Evolutionary conservation across 345 rosid genomes (phyloP), one percentile per base, ranked within the genome.

Genomic region (Nephelium lappaceum): DNA sequence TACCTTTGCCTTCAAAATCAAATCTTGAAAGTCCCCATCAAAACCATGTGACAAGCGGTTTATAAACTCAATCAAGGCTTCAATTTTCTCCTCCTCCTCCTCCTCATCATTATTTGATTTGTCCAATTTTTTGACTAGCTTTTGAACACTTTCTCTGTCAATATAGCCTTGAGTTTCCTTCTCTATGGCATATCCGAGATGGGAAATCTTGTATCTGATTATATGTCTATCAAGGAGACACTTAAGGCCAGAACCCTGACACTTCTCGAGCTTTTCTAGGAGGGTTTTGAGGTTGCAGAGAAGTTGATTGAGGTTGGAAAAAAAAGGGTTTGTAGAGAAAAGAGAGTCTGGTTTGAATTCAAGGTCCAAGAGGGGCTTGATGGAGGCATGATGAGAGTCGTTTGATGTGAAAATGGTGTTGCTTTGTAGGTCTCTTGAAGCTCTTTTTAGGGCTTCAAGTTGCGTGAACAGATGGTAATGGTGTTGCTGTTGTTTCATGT

Each of bases 1-100:
- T 5, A 85, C 84, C 80, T 80, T 89, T 5, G 85, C 84, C 72
- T 67, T 85, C 73, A 87, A 76, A 69, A 91, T 58, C 83, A 89
- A 47, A 42, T 89, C 90, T 66, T 91, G 94, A 60, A 87, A 84
- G 6, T 85, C 84, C 7, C 84, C 61, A 71, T 87, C 89, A 67
- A 91, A 91, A 15, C 92, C 94, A 57, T 39, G 69, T 3, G 78
- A 77, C 8, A 89, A 78, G 5, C 90, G 84, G 53, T 80, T 67
- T 71, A 81, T 84, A 25, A 91, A 81, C 47, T 78, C 90, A 7
- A 43, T 77, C 86, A 87, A 79, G 47, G 74, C 82, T 77, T 65
- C 73, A 66, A 84, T 81, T 78, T 80, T 85, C 72, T 79, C 90
- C 4, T 86, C 87, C 2, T 86, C 90, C 12, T 71, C 53, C 4